Conservation (phyloP, 179 eudicot genomes). For the Amaranthus tricolor region DNA sequence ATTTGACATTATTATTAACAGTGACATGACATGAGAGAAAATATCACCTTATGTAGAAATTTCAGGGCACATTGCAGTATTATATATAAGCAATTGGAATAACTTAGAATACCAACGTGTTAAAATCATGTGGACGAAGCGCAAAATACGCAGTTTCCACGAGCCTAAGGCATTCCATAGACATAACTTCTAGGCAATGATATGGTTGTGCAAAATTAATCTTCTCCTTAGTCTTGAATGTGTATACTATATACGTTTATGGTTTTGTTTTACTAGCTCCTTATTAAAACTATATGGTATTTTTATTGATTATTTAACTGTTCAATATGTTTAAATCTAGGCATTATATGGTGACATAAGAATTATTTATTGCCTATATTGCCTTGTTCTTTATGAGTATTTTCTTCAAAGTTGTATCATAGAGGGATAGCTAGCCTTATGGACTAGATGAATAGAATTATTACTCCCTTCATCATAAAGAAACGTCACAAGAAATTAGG, state of each 20-base stretch:
- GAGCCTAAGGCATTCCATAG: conserved; percentile 20
- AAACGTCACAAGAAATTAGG: no score
- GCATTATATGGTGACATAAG: neutral
- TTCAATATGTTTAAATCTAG: neutral
- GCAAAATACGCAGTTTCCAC: conserved; percentile 27
- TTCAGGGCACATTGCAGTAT: neutral
- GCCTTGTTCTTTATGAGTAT: no score
- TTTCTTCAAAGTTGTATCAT: no score
- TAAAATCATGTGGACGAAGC: conserved; percentile 26
- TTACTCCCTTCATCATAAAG: no score
- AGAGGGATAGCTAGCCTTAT: no score
- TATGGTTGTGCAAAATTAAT: neutral
- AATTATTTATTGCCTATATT: neutral
- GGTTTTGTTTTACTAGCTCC: neutral
- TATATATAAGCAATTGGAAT: neutral
- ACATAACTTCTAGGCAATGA: neutral
- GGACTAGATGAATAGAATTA: no score
- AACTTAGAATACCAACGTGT: conserved; percentile 6
- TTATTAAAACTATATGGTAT: neutral
- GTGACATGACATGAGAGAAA: no score
- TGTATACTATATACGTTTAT: neutral
- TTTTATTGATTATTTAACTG: neutral
- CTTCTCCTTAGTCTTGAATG: neutral
- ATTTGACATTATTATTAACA: no score
- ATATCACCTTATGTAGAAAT: no score